Base-by-base conservation (phyloP, 192 early-diverging fungal genomes). In the Backusella sp. region DNA sequence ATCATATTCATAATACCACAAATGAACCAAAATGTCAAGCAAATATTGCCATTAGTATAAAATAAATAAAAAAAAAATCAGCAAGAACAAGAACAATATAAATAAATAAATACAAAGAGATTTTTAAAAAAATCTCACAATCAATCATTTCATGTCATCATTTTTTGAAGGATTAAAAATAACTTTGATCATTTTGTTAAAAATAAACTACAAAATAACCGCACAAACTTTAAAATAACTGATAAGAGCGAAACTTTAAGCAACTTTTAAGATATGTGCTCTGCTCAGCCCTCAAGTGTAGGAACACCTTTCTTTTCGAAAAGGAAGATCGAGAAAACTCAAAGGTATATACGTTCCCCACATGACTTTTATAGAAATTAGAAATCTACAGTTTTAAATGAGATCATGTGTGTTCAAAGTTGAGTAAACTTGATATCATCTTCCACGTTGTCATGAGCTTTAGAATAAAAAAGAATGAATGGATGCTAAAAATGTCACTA, bases 351-450 rank as follows among this genome's bases (percentile, higher is more conserved):
- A 5, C 5, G n/a, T 44, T 4, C 19, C 9, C 11, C 56, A 62
- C 26, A 62, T 62, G 56, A 62, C 12, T 59, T 62, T 62, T 62
- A 62, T 62, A 62, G 56, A 62, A 62, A 62, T 62, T 62, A 62
- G 56, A 62, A 62, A 62, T 62, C 11, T 28, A 11, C 3, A 28
- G 19, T 62, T 26, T 62, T 26, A 4, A 62, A 62, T 62, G 56
- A 62, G 2, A 62, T 62, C 56, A 62, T 62, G 56, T 62, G 56
- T 62, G 11, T 11, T 23, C 56, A 62, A 62, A 28, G 9, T 28
- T 26, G 26, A 23, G 46, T n/a, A 49, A 49, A 62, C 11, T 62
- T 62, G 56, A 62, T 62, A 62, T 62, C 56, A 62, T 62, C 3
- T 9, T 19, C 23, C 49, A 53, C n/a, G 42, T 44, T 14, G 3